Base-by-base conservation (phyloP, 2,329 filamentous ascomycete species). In the Penicillium sp. region DNA sequence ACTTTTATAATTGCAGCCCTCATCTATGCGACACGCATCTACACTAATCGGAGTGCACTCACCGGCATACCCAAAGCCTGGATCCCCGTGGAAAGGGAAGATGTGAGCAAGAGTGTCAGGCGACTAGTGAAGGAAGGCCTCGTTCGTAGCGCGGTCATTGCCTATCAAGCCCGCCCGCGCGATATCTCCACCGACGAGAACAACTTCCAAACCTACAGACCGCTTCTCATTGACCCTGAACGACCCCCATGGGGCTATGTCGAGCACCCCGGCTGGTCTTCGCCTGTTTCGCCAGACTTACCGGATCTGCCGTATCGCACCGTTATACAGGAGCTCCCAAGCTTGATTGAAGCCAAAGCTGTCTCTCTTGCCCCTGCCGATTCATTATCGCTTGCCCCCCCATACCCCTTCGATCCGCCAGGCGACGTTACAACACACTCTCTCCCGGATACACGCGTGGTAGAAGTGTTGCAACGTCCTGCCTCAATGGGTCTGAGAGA, bases 281-380 rank as follows among this genome's bases (percentile, higher is more conserved):
- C 91, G 2, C 93, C 93, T 6, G 82, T 84, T 30, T 88, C 85
- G 1, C 78, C 83, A 9, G 89, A 94, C 67, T 76, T 94, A 17
- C 86, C 90, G 5, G 85, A 90, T 67, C 76, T 97, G n/a, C 86
- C 95, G 61, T 97, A 96, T 73, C 82, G 81, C 64, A 85, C 86
- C 2, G 90, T 99, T 25, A 80, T 97, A 17, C 81, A 83, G 36
- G 93, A 97, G 73, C 80, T 99, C 25, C 90, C 92, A 1, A 88
- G 95, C 68, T 81, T 97, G 28, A 89, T 97, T 60, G 93, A 97
- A 77, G 93, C 90, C 10, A 93, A 93, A 72, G 93, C 91, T 1
- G 85, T 97, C n/a, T 91, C 90, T 0, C 82, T 96, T 36, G 90
- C 89, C 0, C 90, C 87, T 30, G 78, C 80, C 0, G 80, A 82